Conservation (phyloP, 345 rosid species). For the Syzygium grande region DNA sequence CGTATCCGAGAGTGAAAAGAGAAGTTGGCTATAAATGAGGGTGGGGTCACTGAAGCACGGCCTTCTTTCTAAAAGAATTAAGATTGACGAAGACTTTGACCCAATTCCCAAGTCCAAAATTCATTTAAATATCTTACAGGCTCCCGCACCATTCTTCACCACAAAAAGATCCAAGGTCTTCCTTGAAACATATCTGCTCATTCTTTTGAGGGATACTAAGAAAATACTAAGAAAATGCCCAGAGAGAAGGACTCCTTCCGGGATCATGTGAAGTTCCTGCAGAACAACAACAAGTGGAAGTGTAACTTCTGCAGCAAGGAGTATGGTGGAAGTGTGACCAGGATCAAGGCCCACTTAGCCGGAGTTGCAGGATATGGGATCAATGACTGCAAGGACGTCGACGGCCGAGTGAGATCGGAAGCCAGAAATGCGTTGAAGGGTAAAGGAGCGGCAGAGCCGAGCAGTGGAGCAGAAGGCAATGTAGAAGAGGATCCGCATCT, state of each 20-base stretch:
- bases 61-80: neutral
- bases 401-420: neutral
- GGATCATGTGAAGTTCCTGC: accelerated
- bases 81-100: neutral
- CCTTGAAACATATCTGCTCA: neutral
- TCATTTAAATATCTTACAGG: neutral
- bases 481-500: too few species aligned
- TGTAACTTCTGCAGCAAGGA: neutral
- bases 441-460: too few species aligned
- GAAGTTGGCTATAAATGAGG: neutral
- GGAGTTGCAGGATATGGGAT: neutral
- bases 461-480: neutral
- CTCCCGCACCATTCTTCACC: neutral
- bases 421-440: neutral
- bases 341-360: neutral
- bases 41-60: neutral
- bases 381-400: neutral
- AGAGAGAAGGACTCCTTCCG: neutral
- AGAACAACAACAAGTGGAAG: accelerated
- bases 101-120: neutral
- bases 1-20: neutral
- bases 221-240: neutral
- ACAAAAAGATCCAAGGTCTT: neutral
- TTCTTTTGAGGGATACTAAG: neutral
- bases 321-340: accelerated